Base-by-base conservation (phyloP, 257 asterid species). In the Solanum sejunctum region DNA sequence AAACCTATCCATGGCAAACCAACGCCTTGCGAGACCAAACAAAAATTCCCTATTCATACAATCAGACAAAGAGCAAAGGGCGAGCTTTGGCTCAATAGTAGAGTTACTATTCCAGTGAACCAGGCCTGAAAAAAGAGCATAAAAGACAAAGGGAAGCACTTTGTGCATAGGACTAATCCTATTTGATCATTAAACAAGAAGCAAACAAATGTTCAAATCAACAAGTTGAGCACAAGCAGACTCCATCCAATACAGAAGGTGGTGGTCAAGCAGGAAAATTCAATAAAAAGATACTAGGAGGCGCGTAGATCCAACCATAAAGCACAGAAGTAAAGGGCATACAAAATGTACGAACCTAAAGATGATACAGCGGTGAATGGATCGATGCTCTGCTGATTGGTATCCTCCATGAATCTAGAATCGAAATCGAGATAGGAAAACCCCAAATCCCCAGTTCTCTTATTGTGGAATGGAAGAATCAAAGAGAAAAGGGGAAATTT, bases 371-470 rank as follows among this genome's bases (percentile, higher is more conserved):
- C 51, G 1, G 82, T 75, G 45, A 75, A 75, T 23, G 23, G 82
- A 51, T 75, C 61, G 61, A 75, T 16, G 63, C 13, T 51, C 61
- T 75, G 82, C 23, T 51, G 61, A 75, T 75, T 51, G 16, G 61
- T 49, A 75, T 75, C 82, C 82, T 75, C 82, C 82, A 60, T 60
- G 2, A 11, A 10, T 8, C 11, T 10, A 28, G 67, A 60, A 72
- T 72, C 81, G 52, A 72, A 58, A 12, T 23, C 5, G 51, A 85
- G 58, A 75, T 75, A 49, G 61, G 45, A 49, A 75, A 75, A 75
- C 43, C 82, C 61, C 81, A 49, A 75, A 11, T 23, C 85, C 87
- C 88, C 55, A 58, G 66, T 83, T 83, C 83, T 57, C 86, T 72
- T 60, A 49, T 75, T 32, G 36, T 49, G 43, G 21, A 75, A 49